These are phyloP conservation scores for Sclerotinia subarctica DNA, from an alignment of 2,329 filamentous ascomycete genomes.

Conservation along the genomic window DNA sequence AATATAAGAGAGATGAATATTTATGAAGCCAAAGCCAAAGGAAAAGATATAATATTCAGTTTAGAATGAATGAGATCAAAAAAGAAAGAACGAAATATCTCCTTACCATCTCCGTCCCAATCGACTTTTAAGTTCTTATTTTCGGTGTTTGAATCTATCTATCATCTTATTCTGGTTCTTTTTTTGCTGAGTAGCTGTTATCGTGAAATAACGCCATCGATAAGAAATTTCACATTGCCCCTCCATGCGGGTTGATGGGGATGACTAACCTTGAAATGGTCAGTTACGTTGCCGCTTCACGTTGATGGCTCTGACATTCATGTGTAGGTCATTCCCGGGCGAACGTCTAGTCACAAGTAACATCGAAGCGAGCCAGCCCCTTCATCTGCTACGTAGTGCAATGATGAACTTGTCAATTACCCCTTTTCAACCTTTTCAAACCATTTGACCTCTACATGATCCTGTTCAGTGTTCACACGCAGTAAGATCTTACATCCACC, in stretches of 20 bases:
- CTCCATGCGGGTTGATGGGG: constrained; percentile 5
- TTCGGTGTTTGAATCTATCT: neutral
- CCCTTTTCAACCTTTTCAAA: too few species aligned
- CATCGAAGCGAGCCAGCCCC: too few species aligned
- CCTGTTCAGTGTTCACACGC: too few species aligned
- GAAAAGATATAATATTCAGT: neutral
- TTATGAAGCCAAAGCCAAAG: neutral
- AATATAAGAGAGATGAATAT: neutral
- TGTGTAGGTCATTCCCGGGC: too few species aligned
- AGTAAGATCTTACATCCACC: too few species aligned
- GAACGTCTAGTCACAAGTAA: neutral
- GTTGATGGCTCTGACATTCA: neutral
- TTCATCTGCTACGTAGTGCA: too few species aligned
- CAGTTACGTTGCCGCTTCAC: accelerated
- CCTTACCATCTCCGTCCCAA: neutral
- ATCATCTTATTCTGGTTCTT: too few species aligned
- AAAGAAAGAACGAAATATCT: constrained; percentile 1
- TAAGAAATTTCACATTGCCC: constrained; percentile 22
- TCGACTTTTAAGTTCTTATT: too few species aligned
- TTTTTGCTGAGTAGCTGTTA: neutral
- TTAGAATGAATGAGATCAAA: neutral
- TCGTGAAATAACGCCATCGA: constrained; percentile 19
- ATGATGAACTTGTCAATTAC: neutral
- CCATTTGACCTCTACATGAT: too few species aligned
- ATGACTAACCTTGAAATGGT: neutral